Base-by-base conservation (phyloP, 1,139 yeast species). In the Taphrina wiesneri region DNA sequence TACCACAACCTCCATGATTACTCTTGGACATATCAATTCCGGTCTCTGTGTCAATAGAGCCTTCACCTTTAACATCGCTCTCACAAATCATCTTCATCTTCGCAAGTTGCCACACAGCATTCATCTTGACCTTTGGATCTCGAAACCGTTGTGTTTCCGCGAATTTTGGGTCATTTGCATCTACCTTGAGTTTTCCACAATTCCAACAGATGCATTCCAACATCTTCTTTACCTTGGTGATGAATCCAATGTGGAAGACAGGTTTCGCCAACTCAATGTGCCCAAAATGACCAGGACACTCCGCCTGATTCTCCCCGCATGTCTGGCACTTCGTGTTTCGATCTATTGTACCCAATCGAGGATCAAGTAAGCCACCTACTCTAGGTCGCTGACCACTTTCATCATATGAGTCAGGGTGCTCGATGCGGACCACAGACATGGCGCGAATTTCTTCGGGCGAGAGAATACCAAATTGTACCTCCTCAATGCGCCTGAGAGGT, bases 241-340 rank as follows among this genome's bases (percentile, higher is more conserved):
- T 34, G 68, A 60, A 69, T 67, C 96, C 99, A 76, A 95, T 90
- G 78, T 95, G 99, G 78, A 95, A 93, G 36, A 95, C 99, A 11
- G 99, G 99, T 76, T 92, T 93, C 43, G 99, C 98, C 71, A 95
- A 83, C 76, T 95, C 99, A 69, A 95, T 95, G 76, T 95, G 99
- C 71, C 99, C 99, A 79, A 95, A 95, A 80, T 95, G 99, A 68
- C 99, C 99, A 0, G 98, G 98, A 78, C 99, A 95, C 76, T 93
- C 99, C 68, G 95, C 90, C 97, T 93, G 93, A 74, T 95, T 97
- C 78, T 93, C 99, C 74, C 97, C 96, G 82, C 99, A 93, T 77
- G 99, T 93, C 81, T 92, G 98, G 82, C 99, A 93, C 80, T 90
- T 90, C 82, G 88, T 89, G 76, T 91, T 92, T 77, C 99, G 86